These are phyloP conservation scores for Yarrowia divulgata DNA, from an alignment of 805 yeast genomes.

Conservation along the genomic window DNA sequence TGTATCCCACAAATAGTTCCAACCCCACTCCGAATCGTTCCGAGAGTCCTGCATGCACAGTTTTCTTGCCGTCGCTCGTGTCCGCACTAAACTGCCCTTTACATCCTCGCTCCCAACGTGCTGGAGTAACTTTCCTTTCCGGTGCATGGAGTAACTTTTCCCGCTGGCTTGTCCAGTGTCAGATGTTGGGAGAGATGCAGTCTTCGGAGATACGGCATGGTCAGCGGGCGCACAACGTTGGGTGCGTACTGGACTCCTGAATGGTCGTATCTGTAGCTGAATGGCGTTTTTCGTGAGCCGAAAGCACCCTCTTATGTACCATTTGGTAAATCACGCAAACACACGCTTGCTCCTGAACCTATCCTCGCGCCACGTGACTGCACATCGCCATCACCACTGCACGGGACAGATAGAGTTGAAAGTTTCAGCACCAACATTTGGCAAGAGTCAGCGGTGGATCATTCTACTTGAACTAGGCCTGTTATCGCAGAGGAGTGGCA, in stretches of 20 bases:
- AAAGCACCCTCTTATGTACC: too few relatives aligned
- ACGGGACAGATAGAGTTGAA: constrained; percentile 27
- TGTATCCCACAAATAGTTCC: too few relatives aligned
- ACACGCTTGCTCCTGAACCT: constrained; percentile 11
- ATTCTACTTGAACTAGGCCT: neutral
- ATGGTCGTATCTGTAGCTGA: too few relatives aligned
- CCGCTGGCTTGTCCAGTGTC: neutral
- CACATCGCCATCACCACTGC: constrained; percentile 6
- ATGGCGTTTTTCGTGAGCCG: too few relatives aligned
- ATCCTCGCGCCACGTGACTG: constrained; percentile 10
- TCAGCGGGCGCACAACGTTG: too few relatives aligned
- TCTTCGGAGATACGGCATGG: constrained; percentile 9
- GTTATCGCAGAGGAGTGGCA: neutral
- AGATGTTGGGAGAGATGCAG: constrained; percentile 4
- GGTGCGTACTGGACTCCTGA: too few relatives aligned
- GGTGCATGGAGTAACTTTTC: constrained; percentile 19
- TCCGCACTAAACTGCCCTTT: constrained; percentile 32
- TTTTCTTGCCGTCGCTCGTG: neutral
- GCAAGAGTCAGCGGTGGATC: constrained; percentile 28
- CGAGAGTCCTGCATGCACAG: neutral
- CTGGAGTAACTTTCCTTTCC: constrained; percentile 10
- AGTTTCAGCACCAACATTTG: constrained; percentile 30
- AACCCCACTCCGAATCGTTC: neutral
- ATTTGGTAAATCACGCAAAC: neutral
- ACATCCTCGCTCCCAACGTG: neutral